Evolutionary conservation across 2,329 filamentous ascomycete species (phyloP).

Genomic region (Sclerotinia sclerotiorum): DNA sequence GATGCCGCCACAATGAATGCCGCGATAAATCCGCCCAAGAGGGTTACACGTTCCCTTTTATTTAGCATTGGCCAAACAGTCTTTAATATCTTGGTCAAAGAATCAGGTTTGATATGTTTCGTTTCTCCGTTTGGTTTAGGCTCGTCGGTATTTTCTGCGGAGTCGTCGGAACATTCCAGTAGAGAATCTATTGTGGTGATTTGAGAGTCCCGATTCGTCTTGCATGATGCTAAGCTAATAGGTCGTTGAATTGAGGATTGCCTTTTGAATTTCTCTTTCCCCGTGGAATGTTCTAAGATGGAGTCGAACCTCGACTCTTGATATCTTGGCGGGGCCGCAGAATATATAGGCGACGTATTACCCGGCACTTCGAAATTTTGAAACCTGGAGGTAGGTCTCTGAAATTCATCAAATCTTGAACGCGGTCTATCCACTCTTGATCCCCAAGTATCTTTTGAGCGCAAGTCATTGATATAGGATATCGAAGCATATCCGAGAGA

Average conservation of each 20-base stretch:
- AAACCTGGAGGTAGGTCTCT: not conserved
- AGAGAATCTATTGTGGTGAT: not conserved
- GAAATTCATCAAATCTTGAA: slow-evolving; percentile 11
- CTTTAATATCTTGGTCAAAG: slow-evolving; percentile 57
- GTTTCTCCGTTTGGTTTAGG: not conserved
- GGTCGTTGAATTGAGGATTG: not conserved
- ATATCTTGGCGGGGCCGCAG: not conserved
- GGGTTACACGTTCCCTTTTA: slow-evolving; percentile 49
- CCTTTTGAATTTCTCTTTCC: not conserved
- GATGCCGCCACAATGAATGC: slow-evolving; percentile 34
- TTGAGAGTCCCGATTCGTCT: slow-evolving; percentile 5
- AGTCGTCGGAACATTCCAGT: slow-evolving; percentile 4
- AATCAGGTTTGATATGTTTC: slow-evolving; percentile 26
- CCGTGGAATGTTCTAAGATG: not conserved
- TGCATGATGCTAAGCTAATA: not conserved
- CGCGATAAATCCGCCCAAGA: slow-evolving; percentile 58
- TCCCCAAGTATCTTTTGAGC: slow-evolving; percentile 30
- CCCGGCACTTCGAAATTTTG: not conserved
- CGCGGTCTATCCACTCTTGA: slow-evolving; percentile 13
- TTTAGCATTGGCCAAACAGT: slow-evolving; percentile 70
- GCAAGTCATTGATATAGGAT: slow-evolving; percentile 29
- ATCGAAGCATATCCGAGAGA: slow-evolving; percentile 27
- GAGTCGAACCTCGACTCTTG: not conserved
- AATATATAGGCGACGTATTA: not conserved
- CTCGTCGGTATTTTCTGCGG: not conserved